phyloP scores from a whole-genome alignment of 306 rosid species.

The Astragalus glycyphyllos region DNA sequence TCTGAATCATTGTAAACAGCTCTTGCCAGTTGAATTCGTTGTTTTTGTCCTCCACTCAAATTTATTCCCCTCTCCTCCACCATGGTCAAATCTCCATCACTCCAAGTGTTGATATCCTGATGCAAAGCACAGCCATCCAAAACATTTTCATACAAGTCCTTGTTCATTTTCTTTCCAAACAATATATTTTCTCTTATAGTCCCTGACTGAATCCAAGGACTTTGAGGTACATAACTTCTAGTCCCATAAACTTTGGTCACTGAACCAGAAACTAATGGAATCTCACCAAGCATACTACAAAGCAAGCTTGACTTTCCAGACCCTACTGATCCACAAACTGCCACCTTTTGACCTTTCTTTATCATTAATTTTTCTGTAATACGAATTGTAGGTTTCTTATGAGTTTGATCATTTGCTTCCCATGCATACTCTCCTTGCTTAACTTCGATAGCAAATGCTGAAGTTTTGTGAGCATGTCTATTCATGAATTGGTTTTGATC shows the following conservation, averaged over 20 bases:
- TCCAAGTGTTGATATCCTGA: conserved; percentile 77
- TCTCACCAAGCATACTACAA: conserved; percentile 74
- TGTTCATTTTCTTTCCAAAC: conserved; percentile 76
- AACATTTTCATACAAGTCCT: conserved; percentile 62
- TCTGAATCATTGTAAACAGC: conserved; percentile 88
- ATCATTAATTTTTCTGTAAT: conserved; percentile 57
- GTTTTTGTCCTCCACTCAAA: conserved; percentile 96
- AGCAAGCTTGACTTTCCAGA: conserved; percentile 94
- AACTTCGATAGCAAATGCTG: conserved; percentile 60
- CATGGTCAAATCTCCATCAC: conserved; percentile 66
- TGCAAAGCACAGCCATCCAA: conserved; percentile 81
- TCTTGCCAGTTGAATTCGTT: conserved; percentile 89
- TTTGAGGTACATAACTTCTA: conserved; percentile 86
- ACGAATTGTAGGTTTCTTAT: conserved; percentile 65
- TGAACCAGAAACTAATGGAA: conserved; percentile 74
- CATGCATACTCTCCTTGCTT: conserved; percentile 74
- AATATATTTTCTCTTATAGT: conserved; percentile 81
- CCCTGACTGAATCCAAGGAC: conserved; percentile 96
- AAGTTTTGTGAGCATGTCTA: conserved; percentile 41
- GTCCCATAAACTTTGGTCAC: conserved; percentile 61
- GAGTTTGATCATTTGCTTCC: conserved; percentile 57
- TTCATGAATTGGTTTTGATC: conserved; percentile 57
- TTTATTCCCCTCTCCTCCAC: conserved; percentile 93
- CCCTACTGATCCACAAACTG: conserved; percentile 86
- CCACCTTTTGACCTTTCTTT: conserved; percentile 77